Conservation (phyloP, 345 rosid genomes). For the Eucalyptus coolabah region DNA sequence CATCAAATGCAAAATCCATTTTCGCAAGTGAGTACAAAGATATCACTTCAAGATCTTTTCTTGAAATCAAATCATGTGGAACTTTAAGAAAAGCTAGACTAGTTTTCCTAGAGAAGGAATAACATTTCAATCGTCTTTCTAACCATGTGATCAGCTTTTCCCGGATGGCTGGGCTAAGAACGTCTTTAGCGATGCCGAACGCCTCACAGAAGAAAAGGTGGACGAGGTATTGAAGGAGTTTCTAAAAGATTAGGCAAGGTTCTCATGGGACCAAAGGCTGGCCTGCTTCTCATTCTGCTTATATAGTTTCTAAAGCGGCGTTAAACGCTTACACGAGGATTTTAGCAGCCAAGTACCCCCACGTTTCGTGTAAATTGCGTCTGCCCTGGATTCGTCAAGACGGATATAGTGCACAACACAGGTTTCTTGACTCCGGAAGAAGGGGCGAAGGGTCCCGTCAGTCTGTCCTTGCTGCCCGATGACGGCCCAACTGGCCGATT, state of each 20-base stretch:
- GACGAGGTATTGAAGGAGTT: slow-evolving; percentile 27
- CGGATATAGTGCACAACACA: background rate
- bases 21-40: background rate
- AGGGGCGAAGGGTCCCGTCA: background rate
- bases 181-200: slow-evolving; percentile 20
- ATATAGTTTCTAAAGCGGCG: slow-evolving; percentile 1
- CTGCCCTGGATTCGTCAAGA: slow-evolving; percentile 7
- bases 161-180: slow-evolving; percentile 20
- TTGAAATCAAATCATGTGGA: background rate
- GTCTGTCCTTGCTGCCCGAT: background rate
- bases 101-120: background rate
- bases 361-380: background rate
- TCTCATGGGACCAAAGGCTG: slow-evolving; percentile 17
- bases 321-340: slow-evolving; percentile 7
- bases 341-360: background rate
- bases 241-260: slow-evolving; percentile 27
- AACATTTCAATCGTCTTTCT: background rate
- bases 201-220: slow-evolving; percentile 25
- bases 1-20: background rate
- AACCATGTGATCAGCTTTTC: slow-evolving; percentile 4
- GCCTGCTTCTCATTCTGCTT: background rate
- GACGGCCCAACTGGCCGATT: slow-evolving; percentile 1
- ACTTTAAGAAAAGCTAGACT: background rate
- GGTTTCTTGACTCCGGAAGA: background rate
- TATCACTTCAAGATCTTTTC: background rate